phyloP scores from a whole-genome alignment of 2,329 filamentous ascomycete genomes.

The Colletotrichum musae region DNA sequence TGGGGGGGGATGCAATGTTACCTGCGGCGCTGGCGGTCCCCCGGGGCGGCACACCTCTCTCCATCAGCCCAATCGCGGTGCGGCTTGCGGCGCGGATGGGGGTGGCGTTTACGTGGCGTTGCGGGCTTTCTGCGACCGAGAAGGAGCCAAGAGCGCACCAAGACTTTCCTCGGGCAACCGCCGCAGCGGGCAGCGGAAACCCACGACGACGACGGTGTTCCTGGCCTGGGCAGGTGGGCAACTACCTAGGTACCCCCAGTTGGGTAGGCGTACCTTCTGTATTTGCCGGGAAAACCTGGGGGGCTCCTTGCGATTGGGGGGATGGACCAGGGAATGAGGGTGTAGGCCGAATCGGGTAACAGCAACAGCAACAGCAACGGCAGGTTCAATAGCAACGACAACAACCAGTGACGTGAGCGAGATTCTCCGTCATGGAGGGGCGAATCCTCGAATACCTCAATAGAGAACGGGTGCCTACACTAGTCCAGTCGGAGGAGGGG shows the following conservation, averaged over 20 bases:
- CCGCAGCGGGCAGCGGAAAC: conserved; percentile 4
- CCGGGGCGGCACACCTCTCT: not conserved
- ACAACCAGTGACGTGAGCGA: no score
- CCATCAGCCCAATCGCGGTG: conserved; percentile 30
- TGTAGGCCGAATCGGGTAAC: no score
- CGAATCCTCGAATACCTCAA: no score
- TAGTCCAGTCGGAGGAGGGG: no score
- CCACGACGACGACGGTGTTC: no score
- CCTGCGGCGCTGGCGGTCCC: conserved; percentile 13
- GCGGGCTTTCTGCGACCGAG: conserved; percentile 19
- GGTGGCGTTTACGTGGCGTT: conserved; percentile 38
- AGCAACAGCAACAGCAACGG: no score
- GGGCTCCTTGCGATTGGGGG: no score
- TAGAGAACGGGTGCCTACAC: no score
- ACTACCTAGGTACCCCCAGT: not conserved
- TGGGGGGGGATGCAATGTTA: conserved; percentile 14
- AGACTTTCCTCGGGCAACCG: conserved; percentile 30
- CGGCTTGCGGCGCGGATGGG: conserved; percentile 29
- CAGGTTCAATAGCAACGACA: no score
- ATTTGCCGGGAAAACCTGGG: no score
- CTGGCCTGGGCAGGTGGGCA: not conserved
- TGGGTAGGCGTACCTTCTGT: not conserved
- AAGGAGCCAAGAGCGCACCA: conserved; percentile 12
- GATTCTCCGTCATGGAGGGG: no score
- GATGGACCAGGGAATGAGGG: no score